phyloP scores from a whole-genome alignment of 495 filamentous ascomycete genomes.

The Penicillium ucsense region DNA sequence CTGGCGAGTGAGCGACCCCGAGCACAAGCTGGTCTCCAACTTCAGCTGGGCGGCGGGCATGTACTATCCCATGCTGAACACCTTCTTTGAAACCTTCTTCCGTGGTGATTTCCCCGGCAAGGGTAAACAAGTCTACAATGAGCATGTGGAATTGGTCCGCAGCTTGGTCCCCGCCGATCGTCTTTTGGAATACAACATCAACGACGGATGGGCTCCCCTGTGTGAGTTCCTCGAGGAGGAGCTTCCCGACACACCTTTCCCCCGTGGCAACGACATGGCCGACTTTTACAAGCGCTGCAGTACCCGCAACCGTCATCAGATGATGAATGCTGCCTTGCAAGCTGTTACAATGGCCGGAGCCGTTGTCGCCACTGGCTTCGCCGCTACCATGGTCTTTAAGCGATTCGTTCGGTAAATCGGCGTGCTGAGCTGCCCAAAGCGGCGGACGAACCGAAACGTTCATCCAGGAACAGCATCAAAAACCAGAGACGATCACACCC shows the following conservation, averaged over 20 bases:
- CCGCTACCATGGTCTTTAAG: slow-evolving; percentile 33
- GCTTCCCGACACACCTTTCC: slow-evolving; percentile 42
- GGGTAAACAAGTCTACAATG: slow-evolving; percentile 42
- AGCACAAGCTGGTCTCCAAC: slow-evolving; percentile 41
- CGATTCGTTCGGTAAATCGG: slow-evolving; percentile 27
- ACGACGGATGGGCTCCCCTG: slow-evolving; percentile 57
- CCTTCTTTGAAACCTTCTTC: slow-evolving; percentile 50
- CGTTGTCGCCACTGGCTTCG: slow-evolving; percentile 31
- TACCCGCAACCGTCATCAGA: slow-evolving; percentile 50
- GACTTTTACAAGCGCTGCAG: slow-evolving; percentile 52
- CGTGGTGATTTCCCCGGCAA: slow-evolving; percentile 40
- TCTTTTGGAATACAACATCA: slow-evolving; percentile 55
- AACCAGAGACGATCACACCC: background rate
- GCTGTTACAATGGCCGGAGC: slow-evolving; percentile 40
- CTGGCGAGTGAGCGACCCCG: slow-evolving; percentile 47
- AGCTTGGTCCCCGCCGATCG: slow-evolving; percentile 35
- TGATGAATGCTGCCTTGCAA: slow-evolving; percentile 48
- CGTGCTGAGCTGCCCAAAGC: too few species aligned
- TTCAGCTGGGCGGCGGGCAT: slow-evolving; percentile 48
- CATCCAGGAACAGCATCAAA: background rate
- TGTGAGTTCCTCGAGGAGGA: slow-evolving; percentile 56
- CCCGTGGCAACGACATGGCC: slow-evolving; percentile 41
- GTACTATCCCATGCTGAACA: slow-evolving; percentile 51
- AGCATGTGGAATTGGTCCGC: slow-evolving; percentile 37
- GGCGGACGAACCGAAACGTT: background rate